A percentile compares a stretch with the other conserved stretches of the same genome.
These are phyloP conservation scores for Wickerhamiella azymoides DNA, from an alignment of 805 yeast species.

Conservation along the genomic window DNA sequence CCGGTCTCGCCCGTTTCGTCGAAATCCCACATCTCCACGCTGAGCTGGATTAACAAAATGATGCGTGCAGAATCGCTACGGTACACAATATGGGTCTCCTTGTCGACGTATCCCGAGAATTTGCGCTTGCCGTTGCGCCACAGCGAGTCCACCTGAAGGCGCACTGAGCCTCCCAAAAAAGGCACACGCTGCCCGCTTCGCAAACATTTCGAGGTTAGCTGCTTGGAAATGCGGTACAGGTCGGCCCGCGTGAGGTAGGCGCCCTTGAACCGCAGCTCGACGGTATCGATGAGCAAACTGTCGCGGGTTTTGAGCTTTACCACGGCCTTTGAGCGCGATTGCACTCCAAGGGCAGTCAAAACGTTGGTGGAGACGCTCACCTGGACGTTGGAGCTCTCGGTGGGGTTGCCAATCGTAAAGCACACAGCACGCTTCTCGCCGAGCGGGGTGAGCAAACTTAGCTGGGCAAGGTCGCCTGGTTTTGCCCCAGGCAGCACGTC, in stretches of 20 bases:
- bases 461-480: constrained; percentile 67
- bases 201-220: constrained; percentile 48
- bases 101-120: constrained; percentile 64
- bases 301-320: constrained; percentile 33
- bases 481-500: constrained; percentile 44
- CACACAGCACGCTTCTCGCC: constrained; percentile 21
- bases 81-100: constrained; percentile 63
- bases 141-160: constrained; percentile 51
- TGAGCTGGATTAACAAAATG: constrained; percentile 71
- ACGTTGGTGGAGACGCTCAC: constrained; percentile 14
- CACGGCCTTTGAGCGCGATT: constrained; percentile 52
- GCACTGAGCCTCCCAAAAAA: constrained; percentile 42
- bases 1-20: constrained; percentile 92
- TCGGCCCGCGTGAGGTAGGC: constrained; percentile 74
- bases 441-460: constrained; percentile 23
- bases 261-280: constrained; percentile 73
- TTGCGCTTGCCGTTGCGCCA: constrained; percentile 53
- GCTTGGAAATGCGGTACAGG: constrained; percentile 73
- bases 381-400: constrained; percentile 14
- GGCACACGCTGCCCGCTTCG: constrained; percentile 50
- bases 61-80: constrained; percentile 84
- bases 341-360: constrained; percentile 36
- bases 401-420: constrained; percentile 16
- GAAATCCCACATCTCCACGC: constrained; percentile 96
- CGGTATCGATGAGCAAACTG: constrained; percentile 58